Evolutionary conservation across 192 early-diverging fungal species (phyloP).

Genomic region (Spinellus fusiger): DNA sequence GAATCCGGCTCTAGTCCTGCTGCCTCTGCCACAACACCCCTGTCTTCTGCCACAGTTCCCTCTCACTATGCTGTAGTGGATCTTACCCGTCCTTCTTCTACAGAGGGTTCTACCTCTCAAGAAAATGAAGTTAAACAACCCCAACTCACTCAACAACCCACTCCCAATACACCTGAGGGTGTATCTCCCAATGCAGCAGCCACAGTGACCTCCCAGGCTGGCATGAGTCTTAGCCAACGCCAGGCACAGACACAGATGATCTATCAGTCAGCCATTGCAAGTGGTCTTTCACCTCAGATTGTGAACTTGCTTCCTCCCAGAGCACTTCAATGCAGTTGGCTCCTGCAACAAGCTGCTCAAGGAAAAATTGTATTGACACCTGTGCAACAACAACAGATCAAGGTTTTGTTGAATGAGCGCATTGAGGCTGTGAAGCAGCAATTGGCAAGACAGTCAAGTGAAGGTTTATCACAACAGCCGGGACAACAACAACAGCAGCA

Average conservation of each 20-base stretch:
- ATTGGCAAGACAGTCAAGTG: conserved; percentile 7
- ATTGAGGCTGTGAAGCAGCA: conserved; percentile 19
- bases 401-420: conserved; percentile 13
- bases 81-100: not conserved
- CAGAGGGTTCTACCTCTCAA: not conserved
- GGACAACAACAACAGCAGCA: not conserved
- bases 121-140: not conserved
- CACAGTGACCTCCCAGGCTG: conserved; percentile 2
- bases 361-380: conserved; percentile 5
- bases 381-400: conserved; percentile 27
- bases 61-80: not conserved
- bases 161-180: not conserved
- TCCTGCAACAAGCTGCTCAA: conserved; percentile 18
- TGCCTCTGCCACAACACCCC: not conserved
- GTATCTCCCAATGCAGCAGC: not conserved
- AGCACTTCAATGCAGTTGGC: conserved; percentile 25
- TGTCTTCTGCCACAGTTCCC: not conserved
- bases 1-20: not conserved
- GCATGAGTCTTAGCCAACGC: conserved; percentile 3
- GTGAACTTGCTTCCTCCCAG: conserved; percentile 18
- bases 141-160: not conserved
- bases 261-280: conserved; percentile 17
- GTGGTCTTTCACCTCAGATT: conserved; percentile 21
- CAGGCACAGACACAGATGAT: conserved; percentile 15
- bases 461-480: not conserved